Evolutionary conservation across 73 alveolate genomes (phyloP).

Genomic region (Urostyla sp.): DNA sequence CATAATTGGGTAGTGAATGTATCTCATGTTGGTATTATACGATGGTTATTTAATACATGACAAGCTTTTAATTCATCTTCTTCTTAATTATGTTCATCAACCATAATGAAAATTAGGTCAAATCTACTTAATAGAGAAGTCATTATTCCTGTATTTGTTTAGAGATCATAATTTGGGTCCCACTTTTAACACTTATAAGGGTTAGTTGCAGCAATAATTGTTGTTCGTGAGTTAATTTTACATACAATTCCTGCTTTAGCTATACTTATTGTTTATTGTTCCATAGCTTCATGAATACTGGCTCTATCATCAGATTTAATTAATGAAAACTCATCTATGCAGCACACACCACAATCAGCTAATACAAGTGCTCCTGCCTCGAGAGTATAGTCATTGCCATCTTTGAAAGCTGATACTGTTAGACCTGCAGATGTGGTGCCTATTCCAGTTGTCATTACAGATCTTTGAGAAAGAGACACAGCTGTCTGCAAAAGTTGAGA

Average conservation of each 20-base stretch:
- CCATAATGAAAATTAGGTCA: conserved; percentile 78
- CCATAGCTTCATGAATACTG: conserved; percentile 90
- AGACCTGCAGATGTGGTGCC: conserved; percentile 88
- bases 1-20: conserved; percentile 16
- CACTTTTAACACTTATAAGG: conserved; percentile 66
- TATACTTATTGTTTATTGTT: conserved; percentile 79
- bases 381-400: conserved; percentile 81
- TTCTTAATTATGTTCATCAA: conserved; percentile 73
- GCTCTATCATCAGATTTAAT: conserved; percentile 70
- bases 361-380: conserved; percentile 93
- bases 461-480: conserved; percentile 53
- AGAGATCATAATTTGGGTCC: conserved; percentile 58
- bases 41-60: conserved; percentile 42
- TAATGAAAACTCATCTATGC: conserved; percentile 90
- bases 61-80: conserved; percentile 76
- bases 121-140: conserved; percentile 80
- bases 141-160: conserved; percentile 74
- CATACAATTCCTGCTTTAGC: conserved; percentile 87
- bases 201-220: conserved; percentile 85
- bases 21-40: conserved; percentile 3
- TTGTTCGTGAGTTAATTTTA: conserved; percentile 78
- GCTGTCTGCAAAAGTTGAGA: conserved; percentile 75
- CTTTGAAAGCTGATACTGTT: conserved; percentile 80
- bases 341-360: conserved; percentile 93
- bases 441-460: conserved; percentile 82